Evolutionary conservation across 2,329 filamentous ascomycete species (phyloP).

Genomic region (Verticillium tricorpus): DNA sequence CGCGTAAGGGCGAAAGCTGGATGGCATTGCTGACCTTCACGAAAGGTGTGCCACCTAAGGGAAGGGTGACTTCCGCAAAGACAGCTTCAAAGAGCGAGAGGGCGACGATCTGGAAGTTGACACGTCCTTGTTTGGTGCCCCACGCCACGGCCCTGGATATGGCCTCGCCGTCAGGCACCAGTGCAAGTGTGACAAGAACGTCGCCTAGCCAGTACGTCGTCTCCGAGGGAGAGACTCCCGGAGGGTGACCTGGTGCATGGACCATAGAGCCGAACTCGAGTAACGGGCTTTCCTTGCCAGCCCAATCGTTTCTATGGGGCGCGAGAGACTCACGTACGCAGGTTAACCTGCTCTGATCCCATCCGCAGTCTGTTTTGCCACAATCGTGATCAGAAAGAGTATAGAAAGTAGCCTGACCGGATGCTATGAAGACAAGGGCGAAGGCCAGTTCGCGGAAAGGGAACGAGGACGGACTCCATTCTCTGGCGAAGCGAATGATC

Average conservation of each 20-base stretch:
- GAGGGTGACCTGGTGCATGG: slow-evolving; percentile 6
- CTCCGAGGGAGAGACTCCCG: slow-evolving; percentile 5
- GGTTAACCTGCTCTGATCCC: too few relatives aligned
- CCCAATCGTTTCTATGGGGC: too few relatives aligned
- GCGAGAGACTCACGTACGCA: too few relatives aligned
- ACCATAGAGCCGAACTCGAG: slow-evolving; percentile 8
- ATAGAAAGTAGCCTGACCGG: slow-evolving; percentile 5
- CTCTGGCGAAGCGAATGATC: slow-evolving; percentile 8
- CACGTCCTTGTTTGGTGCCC: slow-evolving; percentile 12
- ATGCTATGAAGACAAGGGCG: slow-evolving; percentile 11
- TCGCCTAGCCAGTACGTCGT: slow-evolving; percentile 11
- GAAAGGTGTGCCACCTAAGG: not conserved
- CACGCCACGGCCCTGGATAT: slow-evolving; percentile 12
- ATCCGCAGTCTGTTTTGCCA: too few relatives aligned
- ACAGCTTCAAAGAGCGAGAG: slow-evolving; percentile 15
- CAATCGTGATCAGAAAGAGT: not conserved
- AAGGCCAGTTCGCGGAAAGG: slow-evolving; percentile 15
- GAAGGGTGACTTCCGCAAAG: slow-evolving; percentile 14
- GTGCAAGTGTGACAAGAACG: slow-evolving; percentile 9
- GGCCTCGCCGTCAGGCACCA: slow-evolving; percentile 9
- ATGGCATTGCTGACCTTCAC: slow-evolving; percentile 9
- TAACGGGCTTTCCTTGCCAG: too few relatives aligned
- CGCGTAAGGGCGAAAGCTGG: slow-evolving; percentile 12
- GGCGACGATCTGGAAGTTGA: slow-evolving; percentile 14
- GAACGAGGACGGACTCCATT: slow-evolving; percentile 14